Conservation (phyloP, 192 early-diverging fungal genomes). For the Linderina pennispora region DNA sequence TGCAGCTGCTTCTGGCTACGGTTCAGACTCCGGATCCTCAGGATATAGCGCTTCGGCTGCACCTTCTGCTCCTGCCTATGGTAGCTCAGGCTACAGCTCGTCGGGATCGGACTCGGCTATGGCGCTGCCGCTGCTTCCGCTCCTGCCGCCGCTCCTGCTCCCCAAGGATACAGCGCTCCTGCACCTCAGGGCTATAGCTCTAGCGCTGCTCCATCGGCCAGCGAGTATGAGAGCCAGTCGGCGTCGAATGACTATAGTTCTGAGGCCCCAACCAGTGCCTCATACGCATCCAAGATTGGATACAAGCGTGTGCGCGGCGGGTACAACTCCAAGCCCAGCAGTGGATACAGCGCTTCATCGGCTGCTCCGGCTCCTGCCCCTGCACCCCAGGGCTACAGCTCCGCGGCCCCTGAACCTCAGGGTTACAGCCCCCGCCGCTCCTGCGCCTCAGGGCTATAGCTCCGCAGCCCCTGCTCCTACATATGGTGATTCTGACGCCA, state of each 20-base stretch:
- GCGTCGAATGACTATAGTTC: slow-evolving; percentile 8
- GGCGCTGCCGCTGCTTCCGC: slow-evolving; percentile 1
- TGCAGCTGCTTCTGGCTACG: no score
- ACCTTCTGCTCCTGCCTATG: not conserved
- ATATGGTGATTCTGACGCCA: no score
- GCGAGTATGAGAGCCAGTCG: not conserved
- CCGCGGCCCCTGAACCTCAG: not conserved
- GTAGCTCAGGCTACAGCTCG: not conserved
- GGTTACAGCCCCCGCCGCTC: not conserved
- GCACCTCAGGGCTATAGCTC: not conserved
- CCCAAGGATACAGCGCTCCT: not conserved
- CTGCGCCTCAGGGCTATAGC: no score
- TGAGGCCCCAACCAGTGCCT: slow-evolving; percentile 2
- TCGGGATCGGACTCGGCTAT: no score
- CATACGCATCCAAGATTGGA: slow-evolving; percentile 1
- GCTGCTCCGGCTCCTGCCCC: not conserved
- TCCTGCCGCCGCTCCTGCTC: not conserved
- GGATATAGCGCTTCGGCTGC: slow-evolving; percentile 1
- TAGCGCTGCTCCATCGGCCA: not conserved
- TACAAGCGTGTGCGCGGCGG: no score
- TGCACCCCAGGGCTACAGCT: not conserved
- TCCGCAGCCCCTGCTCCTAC: no score
- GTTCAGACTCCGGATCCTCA: no score
- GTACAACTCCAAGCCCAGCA: no score
- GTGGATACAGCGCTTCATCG: no score